phyloP scores from a whole-genome alignment of 805 yeast genomes.

The Hanseniaspora mollemarum region DNA sequence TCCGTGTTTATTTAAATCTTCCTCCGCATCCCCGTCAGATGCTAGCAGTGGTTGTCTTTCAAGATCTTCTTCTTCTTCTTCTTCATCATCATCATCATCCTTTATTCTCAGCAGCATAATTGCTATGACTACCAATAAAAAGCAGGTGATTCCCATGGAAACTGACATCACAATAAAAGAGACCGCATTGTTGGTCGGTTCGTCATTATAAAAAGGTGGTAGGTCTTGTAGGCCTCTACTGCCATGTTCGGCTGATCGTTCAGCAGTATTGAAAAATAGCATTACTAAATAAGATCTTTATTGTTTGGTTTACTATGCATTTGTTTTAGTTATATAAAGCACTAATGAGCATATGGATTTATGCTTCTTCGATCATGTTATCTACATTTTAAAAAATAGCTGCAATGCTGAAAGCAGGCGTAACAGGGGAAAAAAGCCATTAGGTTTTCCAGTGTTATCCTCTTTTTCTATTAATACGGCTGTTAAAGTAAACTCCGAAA shows the following conservation, averaged over 20 bases:
- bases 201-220: conserved; percentile 1
- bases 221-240: neutral
- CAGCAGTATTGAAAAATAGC: neutral
- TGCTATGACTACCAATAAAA: conserved; percentile 1
- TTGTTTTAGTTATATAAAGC: too few relatives aligned
- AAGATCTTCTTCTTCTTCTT: conserved; percentile 3
- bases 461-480: too few relatives aligned
- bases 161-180: conserved; percentile 7
- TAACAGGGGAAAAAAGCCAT: neutral
- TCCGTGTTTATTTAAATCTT: neutral
- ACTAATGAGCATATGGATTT: too few relatives aligned
- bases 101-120: neutral
- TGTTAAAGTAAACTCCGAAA: neutral
- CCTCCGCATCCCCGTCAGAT: neutral
- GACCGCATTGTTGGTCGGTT: neutral
- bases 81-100: conserved; percentile 5
- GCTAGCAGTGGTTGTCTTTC: conserved; percentile 5
- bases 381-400: too few relatives aligned
- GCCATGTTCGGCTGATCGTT: neutral
- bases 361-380: too few relatives aligned
- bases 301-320: too few relatives aligned
- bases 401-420: too few relatives aligned
- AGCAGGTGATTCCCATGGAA: conserved; percentile 10
- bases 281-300: neutral
- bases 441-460: too few relatives aligned